Percentiles rank a stretch among this genome's conserved stretches.
These are phyloP conservation scores for Mycena epipterygia DNA, from an alignment of 768 basidiomycete species.

Conservation along the genomic window DNA sequence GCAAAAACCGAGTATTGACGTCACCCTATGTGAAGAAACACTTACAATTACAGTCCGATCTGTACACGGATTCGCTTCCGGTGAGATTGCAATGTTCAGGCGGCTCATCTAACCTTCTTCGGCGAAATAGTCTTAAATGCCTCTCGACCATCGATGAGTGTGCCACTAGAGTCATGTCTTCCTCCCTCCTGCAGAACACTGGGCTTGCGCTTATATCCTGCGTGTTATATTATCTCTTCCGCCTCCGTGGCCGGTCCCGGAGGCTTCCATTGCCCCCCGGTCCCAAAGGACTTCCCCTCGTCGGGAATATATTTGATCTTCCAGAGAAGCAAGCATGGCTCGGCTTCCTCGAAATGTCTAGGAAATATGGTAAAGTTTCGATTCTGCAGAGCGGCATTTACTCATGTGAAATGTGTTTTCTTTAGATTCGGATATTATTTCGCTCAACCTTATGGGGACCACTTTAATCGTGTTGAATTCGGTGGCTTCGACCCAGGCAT, in stretches of 20 bases:
- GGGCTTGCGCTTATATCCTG: background rate
- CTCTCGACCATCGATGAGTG: too few relatives aligned
- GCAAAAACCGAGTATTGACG: too few relatives aligned
- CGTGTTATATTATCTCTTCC: background rate
- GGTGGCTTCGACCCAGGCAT: background rate
- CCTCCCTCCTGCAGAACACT: background rate
- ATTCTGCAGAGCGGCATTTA: background rate
- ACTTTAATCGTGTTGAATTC: slow-evolving; percentile 25
- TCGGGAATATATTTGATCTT: slow-evolving; percentile 10
- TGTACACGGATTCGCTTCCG: too few relatives aligned
- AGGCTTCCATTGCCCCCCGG: slow-evolving; percentile 7
- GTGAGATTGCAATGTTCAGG: too few relatives aligned
- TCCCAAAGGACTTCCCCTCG: slow-evolving; percentile 1
- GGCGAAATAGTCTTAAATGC: too few relatives aligned
- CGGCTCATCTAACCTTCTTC: too few relatives aligned
- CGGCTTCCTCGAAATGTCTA: slow-evolving; percentile 9
- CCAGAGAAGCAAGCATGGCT: slow-evolving; percentile 15
- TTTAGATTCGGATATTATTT: slow-evolving; percentile 21
- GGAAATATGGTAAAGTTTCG: slow-evolving; percentile 17
- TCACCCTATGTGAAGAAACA: too few relatives aligned
- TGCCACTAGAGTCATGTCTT: too few relatives aligned
- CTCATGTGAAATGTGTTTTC: too few relatives aligned
- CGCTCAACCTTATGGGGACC: slow-evolving; percentile 9
- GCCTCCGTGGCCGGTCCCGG: background rate
- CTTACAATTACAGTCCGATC: too few relatives aligned